A percentile compares a stretch with the other conserved stretches of the same genome.
phyloP scores from a whole-genome alignment of 768 basidiomycete species.

The Mycena pura region DNA sequence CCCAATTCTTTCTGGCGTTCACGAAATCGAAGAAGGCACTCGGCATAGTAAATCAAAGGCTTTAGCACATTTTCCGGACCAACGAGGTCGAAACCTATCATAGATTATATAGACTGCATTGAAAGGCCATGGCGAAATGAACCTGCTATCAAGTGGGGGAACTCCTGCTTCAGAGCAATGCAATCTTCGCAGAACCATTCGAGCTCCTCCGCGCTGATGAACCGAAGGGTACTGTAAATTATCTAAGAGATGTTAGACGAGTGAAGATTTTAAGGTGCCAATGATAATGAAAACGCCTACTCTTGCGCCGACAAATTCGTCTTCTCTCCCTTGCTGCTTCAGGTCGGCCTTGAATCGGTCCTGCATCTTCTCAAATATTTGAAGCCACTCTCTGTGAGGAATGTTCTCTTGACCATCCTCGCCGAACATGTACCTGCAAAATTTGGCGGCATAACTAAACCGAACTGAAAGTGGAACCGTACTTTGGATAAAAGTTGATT shows the following conservation, averaged over 20 bases:
- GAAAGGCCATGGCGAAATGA: conserved; percentile 1
- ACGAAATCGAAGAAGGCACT: conserved; percentile 65
- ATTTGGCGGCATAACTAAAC: background rate
- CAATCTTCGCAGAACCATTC: conserved; percentile 78
- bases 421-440: conserved; percentile 58
- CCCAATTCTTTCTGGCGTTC: conserved; percentile 61
- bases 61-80: conserved; percentile 69
- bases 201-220: conserved; percentile 60
- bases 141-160: conserved; percentile 77
- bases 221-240: conserved; percentile 71
- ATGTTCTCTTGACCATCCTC: conserved; percentile 63
- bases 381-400: conserved; percentile 65
- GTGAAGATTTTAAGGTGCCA: background rate
- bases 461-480: conserved; percentile 21
- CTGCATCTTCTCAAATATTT: conserved; percentile 57
- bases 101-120: conserved; percentile 2
- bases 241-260: conserved; percentile 58
- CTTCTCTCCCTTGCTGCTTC: conserved; percentile 56
- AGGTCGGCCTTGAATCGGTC: conserved; percentile 61
- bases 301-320: conserved; percentile 71
- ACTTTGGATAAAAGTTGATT: conserved; percentile 69
- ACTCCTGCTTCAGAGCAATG: conserved; percentile 72
- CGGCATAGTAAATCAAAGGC: conserved; percentile 68
- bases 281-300: conserved; percentile 39
- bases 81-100: conserved; percentile 79